These are phyloP conservation scores for Aquanectria penicillioides DNA, from an alignment of 2,329 filamentous ascomycete species.

Conservation along the genomic window DNA sequence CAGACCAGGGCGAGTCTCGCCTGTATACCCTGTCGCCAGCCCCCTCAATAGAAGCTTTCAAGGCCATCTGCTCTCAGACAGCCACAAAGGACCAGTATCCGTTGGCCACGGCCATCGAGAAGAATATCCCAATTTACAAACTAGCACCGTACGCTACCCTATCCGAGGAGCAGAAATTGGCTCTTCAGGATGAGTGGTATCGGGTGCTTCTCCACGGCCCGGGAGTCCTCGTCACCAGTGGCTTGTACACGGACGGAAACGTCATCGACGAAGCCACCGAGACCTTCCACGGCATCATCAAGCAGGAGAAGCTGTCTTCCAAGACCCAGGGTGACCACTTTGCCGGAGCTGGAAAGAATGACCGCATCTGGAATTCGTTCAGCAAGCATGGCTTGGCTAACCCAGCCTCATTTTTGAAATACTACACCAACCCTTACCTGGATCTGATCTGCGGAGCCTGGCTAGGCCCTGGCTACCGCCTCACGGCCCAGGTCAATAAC, in stretches of 20 bases:
- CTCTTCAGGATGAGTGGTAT: slow-evolving; percentile 70
- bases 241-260: slow-evolving; percentile 56
- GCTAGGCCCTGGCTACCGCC: slow-evolving; percentile 68
- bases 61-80: slow-evolving; percentile 54
- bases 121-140: slow-evolving; percentile 67
- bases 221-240: slow-evolving; percentile 67
- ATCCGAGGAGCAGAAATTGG: slow-evolving; percentile 33
- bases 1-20: slow-evolving; percentile 26
- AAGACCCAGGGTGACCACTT: slow-evolving; percentile 68
- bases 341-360: slow-evolving; percentile 63
- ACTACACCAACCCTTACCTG: slow-evolving; percentile 71
- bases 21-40: slow-evolving; percentile 39
- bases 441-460: slow-evolving; percentile 62
- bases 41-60: slow-evolving; percentile 55
- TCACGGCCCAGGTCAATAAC: slow-evolving; percentile 72
- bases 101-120: slow-evolving; percentile 53
- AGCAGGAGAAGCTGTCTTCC: slow-evolving; percentile 48
- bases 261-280: slow-evolving; percentile 58
- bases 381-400: slow-evolving; percentile 66
- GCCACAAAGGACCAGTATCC: slow-evolving; percentile 55
- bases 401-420: slow-evolving; percentile 62
- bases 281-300: slow-evolving; percentile 60
- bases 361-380: slow-evolving; percentile 74
- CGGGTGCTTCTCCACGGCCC: slow-evolving; percentile 65
- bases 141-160: slow-evolving; percentile 48